Percentiles rank a stretch among this genome's conserved stretches.
These are phyloP conservation scores for Cordyceps cicadae DNA, from an alignment of 2,329 filamentous ascomycete species.

Conservation along the genomic window DNA sequence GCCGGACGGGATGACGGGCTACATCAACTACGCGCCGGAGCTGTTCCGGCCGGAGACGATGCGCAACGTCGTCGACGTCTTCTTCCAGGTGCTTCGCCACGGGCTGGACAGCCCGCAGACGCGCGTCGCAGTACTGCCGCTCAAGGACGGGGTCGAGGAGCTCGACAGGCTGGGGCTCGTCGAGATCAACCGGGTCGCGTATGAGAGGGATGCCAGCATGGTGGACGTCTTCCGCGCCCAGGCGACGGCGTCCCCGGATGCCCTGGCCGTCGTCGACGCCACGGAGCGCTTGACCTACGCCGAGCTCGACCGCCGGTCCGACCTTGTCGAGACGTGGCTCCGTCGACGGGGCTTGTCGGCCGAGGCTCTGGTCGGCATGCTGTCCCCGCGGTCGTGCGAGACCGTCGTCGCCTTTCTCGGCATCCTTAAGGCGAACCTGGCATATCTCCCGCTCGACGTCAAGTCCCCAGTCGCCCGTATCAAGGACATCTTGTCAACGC, in stretches of 20 bases:
- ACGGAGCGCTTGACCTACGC: slow-evolving; percentile 16
- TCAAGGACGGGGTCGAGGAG: not conserved
- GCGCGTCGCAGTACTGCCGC: not conserved
- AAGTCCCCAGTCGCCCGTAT: slow-evolving; percentile 14
- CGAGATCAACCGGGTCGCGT: slow-evolving; percentile 3
- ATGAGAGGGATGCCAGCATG: slow-evolving; percentile 16
- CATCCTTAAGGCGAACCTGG: slow-evolving; percentile 19
- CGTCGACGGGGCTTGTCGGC: not conserved
- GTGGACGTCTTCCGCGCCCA: slow-evolving; percentile 18
- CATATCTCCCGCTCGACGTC: slow-evolving; percentile 20
- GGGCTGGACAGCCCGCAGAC: not conserved
- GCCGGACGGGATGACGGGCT: not conserved
- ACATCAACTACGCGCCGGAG: not conserved
- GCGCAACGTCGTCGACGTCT: not conserved
- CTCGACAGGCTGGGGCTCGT: slow-evolving; percentile 8
- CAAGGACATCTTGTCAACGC: slow-evolving; percentile 12
- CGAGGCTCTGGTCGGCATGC: slow-evolving; percentile 17
- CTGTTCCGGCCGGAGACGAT: not conserved
- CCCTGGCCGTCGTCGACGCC: slow-evolving; percentile 16
- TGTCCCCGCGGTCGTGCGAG: slow-evolving; percentile 18
- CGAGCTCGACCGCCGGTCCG: slow-evolving; percentile 16
- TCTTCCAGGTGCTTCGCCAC: not conserved
- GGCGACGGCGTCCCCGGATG: slow-evolving; percentile 10
- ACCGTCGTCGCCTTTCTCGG: slow-evolving; percentile 18
- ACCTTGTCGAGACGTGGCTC: slow-evolving; percentile 16